Base-by-base conservation (phyloP, 2,329 filamentous ascomycete species). In the Leptographium flavum region DNA sequence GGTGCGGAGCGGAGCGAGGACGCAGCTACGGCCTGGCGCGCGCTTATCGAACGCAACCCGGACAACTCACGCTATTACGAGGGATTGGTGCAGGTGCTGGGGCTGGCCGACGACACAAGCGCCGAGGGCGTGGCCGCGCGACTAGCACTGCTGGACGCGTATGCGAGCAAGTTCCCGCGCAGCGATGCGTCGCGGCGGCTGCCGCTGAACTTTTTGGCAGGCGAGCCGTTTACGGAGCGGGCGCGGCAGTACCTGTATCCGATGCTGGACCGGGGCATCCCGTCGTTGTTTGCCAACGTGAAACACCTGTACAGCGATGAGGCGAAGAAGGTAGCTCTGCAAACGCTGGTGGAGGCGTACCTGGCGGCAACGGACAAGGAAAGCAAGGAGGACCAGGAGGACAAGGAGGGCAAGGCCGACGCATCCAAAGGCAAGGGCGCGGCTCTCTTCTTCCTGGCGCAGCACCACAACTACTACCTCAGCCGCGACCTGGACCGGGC, bases 201-300 rank as follows among this genome's bases (percentile, higher is more conserved):
- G 61, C 90, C 92, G 1, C 68, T 98, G 41, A 86, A 96, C 58
- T 95, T 96, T 60, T 64, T 96, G 42, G 72, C 81, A 53, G 87
- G 86, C 5, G 80, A 93, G 37, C 79, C 81, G 5, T 98, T 98
- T 66, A 75, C 74, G 57, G 65, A 78, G 54, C 81, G 85, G 22
- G 88, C 83, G 8, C 81, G 87, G 58, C 64, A 68, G 21, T 98
- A 98, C 60, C 63, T 98, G 49, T 74, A 80, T 42, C 72, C 81
- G 27, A 93, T 93, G 83, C 71, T 98, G 46, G 79, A 83, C 62
- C 94, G 90, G 64, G 92, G 90, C 11, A 84, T 96, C 4, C 90
- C 92, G 2, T 98, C 92, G 3, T 88, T 90, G 4, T 98, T 98
- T 63, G 87, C 87, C 31, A 98, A 96, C 62, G 73, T 98, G 49